Evolutionary conservation across 2,329 filamentous ascomycete genomes (phyloP).

Genomic region (Fusarium dlaminii): DNA sequence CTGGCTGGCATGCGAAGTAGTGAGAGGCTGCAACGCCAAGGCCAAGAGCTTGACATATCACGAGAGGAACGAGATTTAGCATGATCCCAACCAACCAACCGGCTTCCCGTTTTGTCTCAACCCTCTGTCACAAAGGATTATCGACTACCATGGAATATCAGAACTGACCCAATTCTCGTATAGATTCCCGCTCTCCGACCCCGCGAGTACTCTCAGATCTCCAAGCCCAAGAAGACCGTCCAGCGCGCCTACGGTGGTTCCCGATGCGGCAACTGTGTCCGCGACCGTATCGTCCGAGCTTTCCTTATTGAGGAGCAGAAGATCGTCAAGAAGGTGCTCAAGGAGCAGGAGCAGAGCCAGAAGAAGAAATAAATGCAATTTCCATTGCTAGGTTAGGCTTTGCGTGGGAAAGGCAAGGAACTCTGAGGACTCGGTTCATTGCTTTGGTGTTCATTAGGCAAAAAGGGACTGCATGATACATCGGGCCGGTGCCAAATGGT

Average conservation of each 20-base stretch:
- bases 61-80: not conserved
- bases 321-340: slow-evolving; percentile 99
- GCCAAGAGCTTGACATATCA: not conserved
- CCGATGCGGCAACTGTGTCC: slow-evolving; percentile 98
- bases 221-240: slow-evolving; percentile 99
- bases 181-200: slow-evolving; percentile 96
- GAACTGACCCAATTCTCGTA: slow-evolving; percentile 25
- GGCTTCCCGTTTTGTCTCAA: not conserved
- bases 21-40: not conserved
- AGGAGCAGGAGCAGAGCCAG: slow-evolving; percentile 87
- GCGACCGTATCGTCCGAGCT: slow-evolving; percentile 95
- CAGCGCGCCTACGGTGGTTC: slow-evolving; percentile 98
- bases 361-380: slow-evolving; percentile 73
- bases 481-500: slow-evolving; percentile 49
- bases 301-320: slow-evolving; percentile 99
- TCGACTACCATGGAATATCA: not conserved
- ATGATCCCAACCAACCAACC: not conserved
- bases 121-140: slow-evolving; percentile 11
- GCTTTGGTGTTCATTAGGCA: slow-evolving; percentile 64
- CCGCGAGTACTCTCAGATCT: slow-evolving; percentile 96
- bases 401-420: slow-evolving; percentile 49
- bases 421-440: slow-evolving; percentile 56
- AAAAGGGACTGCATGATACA: slow-evolving; percentile 62
- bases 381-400: slow-evolving; percentile 46
- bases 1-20: not conserved